These are phyloP conservation scores for Paramecium sexaurelia DNA, from an alignment of 73 alveolate species.

Conservation along the genomic window DNA sequence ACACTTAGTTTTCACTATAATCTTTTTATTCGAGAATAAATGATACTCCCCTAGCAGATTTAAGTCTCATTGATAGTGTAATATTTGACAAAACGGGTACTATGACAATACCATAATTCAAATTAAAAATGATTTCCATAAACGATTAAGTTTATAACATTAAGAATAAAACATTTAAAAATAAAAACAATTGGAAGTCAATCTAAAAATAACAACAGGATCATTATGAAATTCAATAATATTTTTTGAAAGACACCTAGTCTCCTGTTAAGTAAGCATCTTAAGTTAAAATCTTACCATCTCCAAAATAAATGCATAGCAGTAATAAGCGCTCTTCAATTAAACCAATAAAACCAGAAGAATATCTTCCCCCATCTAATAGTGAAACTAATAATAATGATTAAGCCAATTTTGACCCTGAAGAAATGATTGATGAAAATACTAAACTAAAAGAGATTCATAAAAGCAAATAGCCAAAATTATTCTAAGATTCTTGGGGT, in stretches of 20 bases:
- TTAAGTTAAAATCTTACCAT: not conserved
- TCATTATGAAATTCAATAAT: not conserved
- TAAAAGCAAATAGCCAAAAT: not conserved
- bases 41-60: slow-evolving; percentile 36
- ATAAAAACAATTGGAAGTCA: not conserved
- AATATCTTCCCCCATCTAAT: not conserved
- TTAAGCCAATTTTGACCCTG: slow-evolving; percentile 47
- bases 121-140: not conserved
- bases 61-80: slow-evolving; percentile 1
- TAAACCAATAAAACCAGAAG: not conserved
- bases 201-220: not conserved
- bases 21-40: not conserved
- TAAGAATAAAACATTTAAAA: not conserved
- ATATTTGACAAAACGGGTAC: slow-evolving; percentile 56
- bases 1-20: not conserved
- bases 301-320: not conserved
- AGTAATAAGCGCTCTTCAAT: not conserved
- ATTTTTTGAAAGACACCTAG: not conserved
- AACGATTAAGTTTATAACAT: not conserved
- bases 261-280: not conserved
- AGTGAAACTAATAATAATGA: slow-evolving; percentile 23
- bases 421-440: slow-evolving; percentile 40
- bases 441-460: slow-evolving; percentile 13
- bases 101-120: not conserved
- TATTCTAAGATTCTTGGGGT: slow-evolving; percentile 32